Evolutionary conservation across 2,329 filamentous ascomycete genomes (phyloP).

Genomic region (Neodidymelliopsis sp.): DNA sequence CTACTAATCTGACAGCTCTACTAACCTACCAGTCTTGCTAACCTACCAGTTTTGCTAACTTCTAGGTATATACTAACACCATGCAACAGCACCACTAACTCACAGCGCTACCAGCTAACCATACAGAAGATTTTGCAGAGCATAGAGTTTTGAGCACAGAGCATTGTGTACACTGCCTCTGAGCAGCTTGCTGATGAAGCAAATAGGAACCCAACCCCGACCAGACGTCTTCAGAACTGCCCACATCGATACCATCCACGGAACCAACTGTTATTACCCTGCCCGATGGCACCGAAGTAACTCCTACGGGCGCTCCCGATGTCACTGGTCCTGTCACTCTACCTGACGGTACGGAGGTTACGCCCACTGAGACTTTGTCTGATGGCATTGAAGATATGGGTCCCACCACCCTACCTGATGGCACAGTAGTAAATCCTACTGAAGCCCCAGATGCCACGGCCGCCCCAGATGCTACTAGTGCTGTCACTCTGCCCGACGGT

Average conservation of each 20-base stretch:
- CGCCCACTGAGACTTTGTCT: not conserved
- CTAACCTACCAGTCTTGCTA: not conserved
- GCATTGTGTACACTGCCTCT: conserved; percentile 6
- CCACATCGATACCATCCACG: not conserved
- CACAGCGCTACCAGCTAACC: not conserved
- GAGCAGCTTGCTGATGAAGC: conserved; percentile 18
- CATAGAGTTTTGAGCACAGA: conserved; percentile 17
- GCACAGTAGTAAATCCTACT: too few relatives aligned
- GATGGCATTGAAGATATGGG: too few relatives aligned
- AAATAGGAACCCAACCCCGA: conserved; percentile 8
- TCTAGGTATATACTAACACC: too few relatives aligned
- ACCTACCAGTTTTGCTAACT: not conserved
- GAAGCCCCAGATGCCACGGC: too few relatives aligned
- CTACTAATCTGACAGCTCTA: not conserved
- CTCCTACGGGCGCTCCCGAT: not conserved
- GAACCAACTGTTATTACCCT: conserved; percentile 3
- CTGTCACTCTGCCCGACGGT: too few relatives aligned
- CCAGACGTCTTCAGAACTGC: not conserved
- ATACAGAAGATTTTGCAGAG: conserved; percentile 2
- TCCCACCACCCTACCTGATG: too few relatives aligned
- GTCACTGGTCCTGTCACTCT: not conserved
- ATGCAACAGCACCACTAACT: not conserved
- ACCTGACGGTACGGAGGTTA: not conserved
- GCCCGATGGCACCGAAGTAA: not conserved
- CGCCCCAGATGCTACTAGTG: too few relatives aligned